Evolutionary conservation across 345 rosid species (phyloP), one percentile per base, ranked within the genome.

Genomic region (Gossypium australe): DNA sequence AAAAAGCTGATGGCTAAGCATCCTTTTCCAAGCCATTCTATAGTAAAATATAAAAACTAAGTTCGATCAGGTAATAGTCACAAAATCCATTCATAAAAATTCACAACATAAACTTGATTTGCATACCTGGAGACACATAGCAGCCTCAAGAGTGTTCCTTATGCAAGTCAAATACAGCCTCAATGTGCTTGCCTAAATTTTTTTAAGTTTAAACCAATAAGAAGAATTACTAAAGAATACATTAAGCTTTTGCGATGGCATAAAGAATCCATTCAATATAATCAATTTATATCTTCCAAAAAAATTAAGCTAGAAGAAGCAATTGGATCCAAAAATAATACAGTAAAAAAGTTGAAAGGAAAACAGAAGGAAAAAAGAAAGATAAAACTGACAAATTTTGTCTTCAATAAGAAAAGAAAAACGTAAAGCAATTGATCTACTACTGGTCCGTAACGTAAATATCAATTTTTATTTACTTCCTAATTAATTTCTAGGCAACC

Each of bases 111-210:
- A 70, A 61, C 29, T n/a, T 9, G 6, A 41, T 27, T 63, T 63
- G 7, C 67, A 44, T 57, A 91, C 98, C 97, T 91, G 97, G 75
- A 95, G 86, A 78, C 99, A 95, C 98, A 95, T 82, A 75, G 97
- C 89, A 61, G 97, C 99, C 78, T 95, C 97, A 45, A 93, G 96
- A 41, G 98, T 93, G 83, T 87, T 95, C 81, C 91, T 82, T 63
- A 93, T 90, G 83, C 99, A 95, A 27, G 91, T 85, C 82, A 93
- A 80, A 78, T 95, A 95, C 78, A 90, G 77, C 48, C 91, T 83
- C 86, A 93, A 77, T 25, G 99, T 59, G 79, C 73, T 88, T 66
- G 96, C 95, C 98, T 92, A 75, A 5, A 76, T 74, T 9, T 74
- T n/a, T 76, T 75, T 67, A 16, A 29, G 71, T 66, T 2, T 55